Conservation (phyloP, 2,329 filamentous ascomycete genomes). For the Cordyceps farinosa region DNA sequence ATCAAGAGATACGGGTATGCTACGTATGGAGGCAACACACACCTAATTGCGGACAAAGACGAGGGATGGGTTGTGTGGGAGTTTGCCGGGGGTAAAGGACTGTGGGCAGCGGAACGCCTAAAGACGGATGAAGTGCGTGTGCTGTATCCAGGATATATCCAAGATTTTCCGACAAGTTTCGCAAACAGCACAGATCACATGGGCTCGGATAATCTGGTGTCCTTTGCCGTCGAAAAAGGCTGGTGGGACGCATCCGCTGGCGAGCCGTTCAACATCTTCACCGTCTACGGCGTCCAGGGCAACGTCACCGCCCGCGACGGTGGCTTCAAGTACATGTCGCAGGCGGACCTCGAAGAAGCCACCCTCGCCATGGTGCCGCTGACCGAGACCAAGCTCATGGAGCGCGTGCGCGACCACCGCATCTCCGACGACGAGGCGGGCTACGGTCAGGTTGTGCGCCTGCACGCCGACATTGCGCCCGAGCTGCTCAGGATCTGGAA, state of each 20-base stretch:
- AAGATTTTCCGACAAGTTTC: slow-evolving; percentile 27
- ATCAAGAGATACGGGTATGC: slow-evolving; percentile 39
- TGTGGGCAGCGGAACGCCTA: slow-evolving; percentile 29
- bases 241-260: slow-evolving; percentile 26
- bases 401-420: slow-evolving; percentile 29
- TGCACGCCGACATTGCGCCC: slow-evolving; percentile 19
- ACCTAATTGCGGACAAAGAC: slow-evolving; percentile 36
- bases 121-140: slow-evolving; percentile 25
- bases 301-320: slow-evolving; percentile 25
- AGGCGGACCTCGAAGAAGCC: slow-evolving; percentile 25
- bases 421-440: slow-evolving; percentile 28
- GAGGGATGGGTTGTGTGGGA: slow-evolving; percentile 31
- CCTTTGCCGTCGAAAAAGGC: slow-evolving; percentile 26
- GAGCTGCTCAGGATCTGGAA: slow-evolving; percentile 27
- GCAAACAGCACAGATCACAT: slow-evolving; percentile 24
- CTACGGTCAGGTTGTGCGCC: slow-evolving; percentile 28
- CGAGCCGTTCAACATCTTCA: slow-evolving; percentile 28
- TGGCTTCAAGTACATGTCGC: slow-evolving; percentile 32
- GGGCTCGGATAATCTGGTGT: slow-evolving; percentile 27
- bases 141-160: slow-evolving; percentile 29
- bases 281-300: slow-evolving; percentile 25
- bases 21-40: slow-evolving; percentile 41
- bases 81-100: slow-evolving; percentile 25
- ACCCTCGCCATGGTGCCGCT: slow-evolving; percentile 42
- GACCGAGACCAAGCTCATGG: slow-evolving; percentile 46